These are phyloP conservation scores for Sporothrix variecibatus DNA, from an alignment of 2,329 filamentous ascomycete genomes.

Conservation along the genomic window DNA sequence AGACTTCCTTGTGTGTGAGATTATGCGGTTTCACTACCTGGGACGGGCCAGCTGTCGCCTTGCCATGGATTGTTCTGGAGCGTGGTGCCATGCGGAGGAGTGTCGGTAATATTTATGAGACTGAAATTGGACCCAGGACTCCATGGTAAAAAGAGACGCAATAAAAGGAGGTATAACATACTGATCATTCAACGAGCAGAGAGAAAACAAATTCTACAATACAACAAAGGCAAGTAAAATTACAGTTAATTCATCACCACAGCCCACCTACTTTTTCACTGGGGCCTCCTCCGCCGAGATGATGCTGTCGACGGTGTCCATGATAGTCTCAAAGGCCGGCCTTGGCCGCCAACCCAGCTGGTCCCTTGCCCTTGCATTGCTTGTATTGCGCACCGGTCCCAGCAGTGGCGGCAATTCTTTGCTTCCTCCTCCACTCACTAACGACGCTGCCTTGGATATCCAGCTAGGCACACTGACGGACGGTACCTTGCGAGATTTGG, in stretches of 20 bases:
- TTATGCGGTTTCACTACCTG: background rate
- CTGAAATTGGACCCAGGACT: too few relatives aligned
- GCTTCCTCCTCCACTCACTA: background rate
- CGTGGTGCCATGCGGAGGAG: background rate
- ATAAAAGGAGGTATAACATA: too few relatives aligned
- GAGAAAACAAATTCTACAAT: too few relatives aligned
- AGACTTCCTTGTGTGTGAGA: background rate
- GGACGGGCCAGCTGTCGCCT: background rate
- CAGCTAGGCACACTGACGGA: background rate
- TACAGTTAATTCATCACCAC: background rate
- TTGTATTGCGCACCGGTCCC: background rate
- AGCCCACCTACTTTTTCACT: background rate
- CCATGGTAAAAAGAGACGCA: too few relatives aligned
- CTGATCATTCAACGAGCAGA: too few relatives aligned
- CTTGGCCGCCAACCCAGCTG: constrained; percentile 15
- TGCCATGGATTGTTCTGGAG: background rate
- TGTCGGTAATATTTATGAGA: background rate
- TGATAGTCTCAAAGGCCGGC: constrained; percentile 9
- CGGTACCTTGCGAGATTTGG: background rate
- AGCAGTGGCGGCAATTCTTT: background rate
- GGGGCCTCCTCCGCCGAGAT: background rate
- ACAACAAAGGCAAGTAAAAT: background rate
- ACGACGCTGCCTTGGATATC: background rate
- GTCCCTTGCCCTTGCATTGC: background rate
- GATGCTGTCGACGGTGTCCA: constrained; percentile 15